Conservation (phyloP, 805 yeast genomes). For the Candida endomychidarum region DNA sequence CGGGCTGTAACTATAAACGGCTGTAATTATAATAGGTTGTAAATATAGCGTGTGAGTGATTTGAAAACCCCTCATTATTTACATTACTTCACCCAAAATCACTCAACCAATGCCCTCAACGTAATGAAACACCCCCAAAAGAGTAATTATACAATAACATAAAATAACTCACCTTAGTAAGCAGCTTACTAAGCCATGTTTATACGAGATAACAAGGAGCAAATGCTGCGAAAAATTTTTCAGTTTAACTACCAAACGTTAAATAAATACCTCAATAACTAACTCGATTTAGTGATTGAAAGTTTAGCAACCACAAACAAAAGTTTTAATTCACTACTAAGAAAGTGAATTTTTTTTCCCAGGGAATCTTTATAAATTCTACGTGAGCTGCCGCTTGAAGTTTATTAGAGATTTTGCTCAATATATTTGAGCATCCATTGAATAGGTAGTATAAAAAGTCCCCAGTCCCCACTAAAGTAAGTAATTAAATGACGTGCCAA, state of each 20-base stretch:
- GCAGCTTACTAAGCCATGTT: too few relatives aligned
- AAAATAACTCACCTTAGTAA: too few relatives aligned
- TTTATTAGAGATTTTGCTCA: constrained; percentile 28
- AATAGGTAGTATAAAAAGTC: constrained; percentile 17
- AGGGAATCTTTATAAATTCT: neutral
- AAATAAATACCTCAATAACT: constrained; percentile 1
- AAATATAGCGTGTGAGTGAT: too few relatives aligned
- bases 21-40: too few relatives aligned
- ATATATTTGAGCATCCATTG: constrained; percentile 29
- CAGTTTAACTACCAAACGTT: neutral
- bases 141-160: too few relatives aligned
- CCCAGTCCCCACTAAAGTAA: neutral
- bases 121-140: too few relatives aligned
- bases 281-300: neutral
- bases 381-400: constrained; percentile 51
- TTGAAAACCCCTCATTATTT: too few relatives aligned
- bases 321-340: neutral
- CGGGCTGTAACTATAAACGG: too few relatives aligned
- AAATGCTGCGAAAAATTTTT: constrained; percentile 4
- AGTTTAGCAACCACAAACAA: neutral
- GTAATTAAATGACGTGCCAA: neutral
- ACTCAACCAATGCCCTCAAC: too few relatives aligned
- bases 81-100: too few relatives aligned
- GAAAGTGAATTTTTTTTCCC: constrained; percentile 4
- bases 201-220: too few relatives aligned